A percentile compares a stretch with the other conserved stretches of the same genome.
phyloP scores from a whole-genome alignment of 257 asterid species.

The Penstemon eatonii region DNA sequence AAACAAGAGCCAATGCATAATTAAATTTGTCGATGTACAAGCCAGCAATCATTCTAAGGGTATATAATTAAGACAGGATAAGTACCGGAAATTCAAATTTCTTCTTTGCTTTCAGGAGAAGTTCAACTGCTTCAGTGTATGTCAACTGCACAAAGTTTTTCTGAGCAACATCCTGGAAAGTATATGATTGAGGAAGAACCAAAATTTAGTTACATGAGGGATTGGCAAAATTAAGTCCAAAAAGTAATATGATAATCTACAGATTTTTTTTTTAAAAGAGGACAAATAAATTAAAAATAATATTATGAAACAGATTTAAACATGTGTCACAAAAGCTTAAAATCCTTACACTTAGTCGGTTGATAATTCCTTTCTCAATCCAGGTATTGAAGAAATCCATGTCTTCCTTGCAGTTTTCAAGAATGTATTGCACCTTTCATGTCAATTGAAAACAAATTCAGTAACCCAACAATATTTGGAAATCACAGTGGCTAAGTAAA shows the following conservation, averaged over 20 bases:
- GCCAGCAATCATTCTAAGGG: conserved; percentile 1
- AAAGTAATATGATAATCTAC: neutral
- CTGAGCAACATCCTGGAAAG: conserved; percentile 80
- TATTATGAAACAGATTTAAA: neutral
- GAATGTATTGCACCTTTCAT: conserved; percentile 72
- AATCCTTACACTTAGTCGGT: conserved; percentile 66
- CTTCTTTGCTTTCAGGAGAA: conserved; percentile 70
- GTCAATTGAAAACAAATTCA: conserved; percentile 27
- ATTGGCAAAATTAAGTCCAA: conserved; percentile 4
- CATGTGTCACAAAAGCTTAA: conserved; percentile 12
- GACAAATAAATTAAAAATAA: neutral
- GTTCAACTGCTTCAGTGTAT: conserved; percentile 79
- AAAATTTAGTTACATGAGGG: conserved; percentile 31
- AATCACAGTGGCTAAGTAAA: conserved; percentile 22
- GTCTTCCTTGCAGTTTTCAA: conserved; percentile 97
- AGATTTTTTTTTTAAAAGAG: neutral
- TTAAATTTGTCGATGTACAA: conserved; percentile 6
- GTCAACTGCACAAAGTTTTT: conserved; percentile 80
- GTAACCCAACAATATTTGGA: conserved; percentile 24
- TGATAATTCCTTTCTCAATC: conserved; percentile 94
- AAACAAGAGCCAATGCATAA: conserved; percentile 4
- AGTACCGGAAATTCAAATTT: conserved; percentile 85
- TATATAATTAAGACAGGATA: conserved; percentile 24
- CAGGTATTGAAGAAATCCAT: conserved; percentile 94
- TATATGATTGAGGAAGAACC: conserved; percentile 26